phyloP scores from a whole-genome alignment of 164 flowering plant species.

The Liriodendron chinense region DNA sequence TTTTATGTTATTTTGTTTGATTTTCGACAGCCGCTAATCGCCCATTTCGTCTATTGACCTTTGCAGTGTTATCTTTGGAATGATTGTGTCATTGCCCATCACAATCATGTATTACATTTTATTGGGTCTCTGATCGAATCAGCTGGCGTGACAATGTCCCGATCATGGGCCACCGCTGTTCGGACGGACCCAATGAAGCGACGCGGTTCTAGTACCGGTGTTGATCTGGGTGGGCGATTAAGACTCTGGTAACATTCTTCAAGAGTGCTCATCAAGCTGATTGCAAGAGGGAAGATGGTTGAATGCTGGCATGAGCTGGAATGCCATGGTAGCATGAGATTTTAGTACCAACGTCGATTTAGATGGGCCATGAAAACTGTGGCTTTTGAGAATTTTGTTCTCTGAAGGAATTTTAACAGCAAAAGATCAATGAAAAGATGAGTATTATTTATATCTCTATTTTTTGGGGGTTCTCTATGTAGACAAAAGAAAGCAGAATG shows the following conservation, averaged over 20 bases:
- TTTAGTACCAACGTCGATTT: neutral
- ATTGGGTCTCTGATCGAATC: constrained; percentile 15
- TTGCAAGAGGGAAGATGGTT: neutral
- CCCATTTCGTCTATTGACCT: neutral
- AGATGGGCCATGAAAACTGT: no score
- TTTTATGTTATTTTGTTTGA: neutral
- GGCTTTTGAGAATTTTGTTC: neutral
- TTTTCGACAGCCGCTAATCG: neutral
- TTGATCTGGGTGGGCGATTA: neutral
- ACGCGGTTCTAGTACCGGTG: neutral
- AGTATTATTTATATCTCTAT: neutral
- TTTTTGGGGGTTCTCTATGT: neutral
- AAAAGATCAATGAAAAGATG: neutral
- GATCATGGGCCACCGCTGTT: neutral
- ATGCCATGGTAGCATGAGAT: constrained; percentile 7
- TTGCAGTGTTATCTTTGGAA: constrained; percentile 28
- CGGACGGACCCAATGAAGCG: neutral
- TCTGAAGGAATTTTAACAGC: neutral
- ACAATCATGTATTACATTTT: constrained; percentile 22
- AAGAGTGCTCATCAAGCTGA: neutral
- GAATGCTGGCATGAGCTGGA: neutral
- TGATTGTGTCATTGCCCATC: constrained; percentile 24
- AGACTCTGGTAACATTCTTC: neutral
- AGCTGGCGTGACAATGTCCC: neutral
- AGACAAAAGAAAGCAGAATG: neutral